Evolutionary conservation across 2,329 filamentous ascomycete genomes (phyloP), one percentile per base, ranked within the genome.

Genomic region (Teratosphaeria destructans): DNA sequence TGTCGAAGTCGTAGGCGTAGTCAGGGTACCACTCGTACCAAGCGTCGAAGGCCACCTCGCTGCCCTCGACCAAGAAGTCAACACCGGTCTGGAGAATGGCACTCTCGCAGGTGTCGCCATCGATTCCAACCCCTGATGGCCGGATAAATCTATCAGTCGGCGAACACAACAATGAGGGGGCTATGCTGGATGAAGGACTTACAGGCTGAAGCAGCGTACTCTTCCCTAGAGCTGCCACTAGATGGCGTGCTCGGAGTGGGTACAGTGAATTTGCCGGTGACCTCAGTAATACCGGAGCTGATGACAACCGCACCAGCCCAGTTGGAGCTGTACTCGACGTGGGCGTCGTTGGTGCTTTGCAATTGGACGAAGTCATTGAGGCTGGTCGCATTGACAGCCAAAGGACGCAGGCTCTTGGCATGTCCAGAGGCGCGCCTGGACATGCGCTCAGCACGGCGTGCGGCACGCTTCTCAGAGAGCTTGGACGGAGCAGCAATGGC

Each of bases 21-120:
- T 82, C 78, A 0, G 82, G 82, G 64, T 79, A 83, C 82, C 82
- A 85, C 69, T 85, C 82, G 66, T 82, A 85, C 81, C 82, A 85
- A 19, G 81, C 80, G 59, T 81, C 78, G 65, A 78, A 85, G 6
- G 68, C 73, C 3, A 77, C 74, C 0, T 66, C 62, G 23, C 69
- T 70, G n/a, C 74, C 71, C n/a, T 76, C 66, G 52, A 79, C 71
- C 57, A 77, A 78, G 68, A 82, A 82, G 69, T 84, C 82, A 39
- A 85, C 71, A 35, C 82, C 82, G 1, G 81, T 80, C 68, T 84
- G 82, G 5, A 85, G 72, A 57, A 84, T 83, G 7, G 59, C 74
- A 57, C 29, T 47, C 19, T 67, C 68, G 69, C 81, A 84, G 5
- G 80, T 82, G 64, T 84, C 80, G 12, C 83, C 83, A 61, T 85